These are phyloP conservation scores for Gossypium longicalyx DNA, from an alignment of 345 rosid genomes.

Conservation along the genomic window DNA sequence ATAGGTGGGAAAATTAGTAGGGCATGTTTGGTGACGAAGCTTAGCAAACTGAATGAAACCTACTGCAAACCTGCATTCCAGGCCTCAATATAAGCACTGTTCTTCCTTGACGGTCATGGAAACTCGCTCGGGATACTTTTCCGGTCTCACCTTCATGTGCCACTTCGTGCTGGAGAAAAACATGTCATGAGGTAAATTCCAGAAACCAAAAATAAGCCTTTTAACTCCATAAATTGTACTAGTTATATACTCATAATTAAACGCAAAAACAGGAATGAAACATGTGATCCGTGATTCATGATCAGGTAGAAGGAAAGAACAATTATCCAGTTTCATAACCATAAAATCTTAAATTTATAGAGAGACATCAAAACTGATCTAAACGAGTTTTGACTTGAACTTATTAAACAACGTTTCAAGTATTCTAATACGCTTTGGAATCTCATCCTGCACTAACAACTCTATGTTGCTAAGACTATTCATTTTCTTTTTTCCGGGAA, in stretches of 20 bases:
- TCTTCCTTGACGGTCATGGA: conserved; percentile 72
- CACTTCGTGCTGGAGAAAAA: conserved; percentile 52
- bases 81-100: conserved; percentile 92
- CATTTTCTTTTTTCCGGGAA: background rate
- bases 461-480: background rate
- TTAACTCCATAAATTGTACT: background rate
- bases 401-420: background rate
- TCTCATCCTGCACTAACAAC: background rate
- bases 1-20: background rate
- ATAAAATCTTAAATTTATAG: background rate
- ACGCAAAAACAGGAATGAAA: background rate
- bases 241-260: background rate
- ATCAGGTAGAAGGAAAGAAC: background rate
- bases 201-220: background rate
- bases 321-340: background rate
- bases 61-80: conserved; percentile 56
- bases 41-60: background rate
- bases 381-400: background rate
- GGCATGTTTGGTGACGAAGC: background rate
- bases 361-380: background rate
- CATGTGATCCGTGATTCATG: background rate
- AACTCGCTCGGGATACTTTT: conserved; percentile 68
- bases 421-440: background rate
- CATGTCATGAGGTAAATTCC: background rate
- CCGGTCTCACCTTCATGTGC: conserved; percentile 95